Base-by-base conservation (phyloP, 2,329 filamentous ascomycete species). In the Aspergillus tubingensis region DNA sequence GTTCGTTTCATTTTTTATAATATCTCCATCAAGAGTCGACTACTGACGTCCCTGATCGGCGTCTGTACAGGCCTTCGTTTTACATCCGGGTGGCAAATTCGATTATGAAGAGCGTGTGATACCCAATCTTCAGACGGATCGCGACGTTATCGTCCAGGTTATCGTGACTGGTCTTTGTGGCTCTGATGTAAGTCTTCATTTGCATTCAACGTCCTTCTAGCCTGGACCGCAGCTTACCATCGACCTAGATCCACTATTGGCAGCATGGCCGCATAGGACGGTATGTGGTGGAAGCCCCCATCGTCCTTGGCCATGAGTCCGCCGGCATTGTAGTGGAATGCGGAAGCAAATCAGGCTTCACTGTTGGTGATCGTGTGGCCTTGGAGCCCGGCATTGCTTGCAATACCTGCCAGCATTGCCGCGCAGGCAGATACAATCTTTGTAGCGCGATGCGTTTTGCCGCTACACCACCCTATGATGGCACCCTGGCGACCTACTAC, bases 141-240 rank as follows among this genome's bases (percentile, higher is more conserved):
- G 91, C 80, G 87, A 93, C 74, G 90, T 94, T 64, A 83, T 92
- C 70, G 86, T 94, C 60, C 86, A 87, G 72, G 82, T 92, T 65
- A 87, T 89, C 79, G 92, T 88, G 81, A 95, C 91, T 2, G 91
- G 91, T 66, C 93, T 95, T 77, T 94, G 91, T 80, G 91, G 91
- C 60, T 91, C 87, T 57, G 91, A 95, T 76, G 90, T 90, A 64
- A 84, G 47, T 13, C 23, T 47, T 50, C 44, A 48, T 6, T 17
- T 27, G 13, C 10, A 6, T 17, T 25, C 8, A 5, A 15, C 32
- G 5, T 36, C 32, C 5, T 13, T 5, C 4, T 13, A 36, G 11
- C 5, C 5, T 25, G 38, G 11, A 5, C 32, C 5, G 5, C 32
- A 36, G 32, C 32, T 36, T 15, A 36, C 32, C 8, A 36, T 36